Percentiles rank a stretch among this genome's conserved stretches.
These are phyloP conservation scores for Xylariaceae sp. DNA, from an alignment of 2,329 filamentous ascomycete genomes.

Conservation along the genomic window DNA sequence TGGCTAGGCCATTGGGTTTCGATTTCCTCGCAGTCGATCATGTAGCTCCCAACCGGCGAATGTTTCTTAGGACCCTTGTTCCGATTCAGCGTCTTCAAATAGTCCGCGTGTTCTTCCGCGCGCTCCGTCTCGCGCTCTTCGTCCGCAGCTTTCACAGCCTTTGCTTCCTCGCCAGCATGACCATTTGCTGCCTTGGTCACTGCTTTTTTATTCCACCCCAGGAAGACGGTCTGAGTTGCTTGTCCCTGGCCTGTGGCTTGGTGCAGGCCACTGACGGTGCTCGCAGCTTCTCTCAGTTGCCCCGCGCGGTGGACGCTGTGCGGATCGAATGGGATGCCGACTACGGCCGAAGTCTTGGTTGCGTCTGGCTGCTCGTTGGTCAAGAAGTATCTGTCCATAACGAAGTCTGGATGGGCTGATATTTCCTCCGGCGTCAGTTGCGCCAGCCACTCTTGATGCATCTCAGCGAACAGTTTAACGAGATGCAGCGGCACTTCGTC, in stretches of 20 bases:
- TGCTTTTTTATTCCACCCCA: slow-evolving; percentile 13
- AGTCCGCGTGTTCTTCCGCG: slow-evolving; percentile 6
- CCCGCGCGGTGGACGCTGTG: neutral
- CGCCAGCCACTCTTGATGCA: slow-evolving; percentile 16
- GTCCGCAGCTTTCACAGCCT: slow-evolving; percentile 1
- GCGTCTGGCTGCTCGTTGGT: slow-evolving; percentile 12
- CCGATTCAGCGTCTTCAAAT: slow-evolving; percentile 6
- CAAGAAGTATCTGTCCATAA: slow-evolving; percentile 18
- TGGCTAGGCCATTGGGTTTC: slow-evolving; percentile 24
- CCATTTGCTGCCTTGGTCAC: slow-evolving; percentile 4
- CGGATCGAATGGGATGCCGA: slow-evolving; percentile 10
- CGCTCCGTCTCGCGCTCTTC: slow-evolving; percentile 6
- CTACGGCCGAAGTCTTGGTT: slow-evolving; percentile 13
- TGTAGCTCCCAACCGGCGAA: slow-evolving; percentile 26
- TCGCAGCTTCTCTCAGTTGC: slow-evolving; percentile 2
- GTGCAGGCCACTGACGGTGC: neutral
- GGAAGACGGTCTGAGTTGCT: slow-evolving; percentile 6
- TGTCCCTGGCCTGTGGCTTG: neutral
- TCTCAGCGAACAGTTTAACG: slow-evolving; percentile 7
- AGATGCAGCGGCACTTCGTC: slow-evolving; percentile 18
- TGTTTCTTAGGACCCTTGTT: neutral
- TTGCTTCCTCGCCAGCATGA: neutral
- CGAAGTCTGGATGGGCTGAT: slow-evolving; percentile 1
- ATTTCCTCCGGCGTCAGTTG: slow-evolving; percentile 14
- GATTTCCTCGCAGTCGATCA: slow-evolving; percentile 27